Percentiles rank a stretch among this genome's conserved stretches.
Conservation (phyloP, 1,139 yeast genomes). For the Sugiyamaella paludigena region DNA sequence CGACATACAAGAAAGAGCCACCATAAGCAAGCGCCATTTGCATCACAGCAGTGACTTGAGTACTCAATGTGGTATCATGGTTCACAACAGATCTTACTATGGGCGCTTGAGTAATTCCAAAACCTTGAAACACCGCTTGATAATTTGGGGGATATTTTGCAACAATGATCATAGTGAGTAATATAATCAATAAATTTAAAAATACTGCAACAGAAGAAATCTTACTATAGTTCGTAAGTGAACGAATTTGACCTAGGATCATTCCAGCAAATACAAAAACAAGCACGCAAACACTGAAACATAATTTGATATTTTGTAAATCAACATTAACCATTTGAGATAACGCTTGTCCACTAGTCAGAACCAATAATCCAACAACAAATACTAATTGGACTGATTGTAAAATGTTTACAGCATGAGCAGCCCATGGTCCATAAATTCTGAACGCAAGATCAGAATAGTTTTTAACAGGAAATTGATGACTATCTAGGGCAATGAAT, state of each 20-base stretch:
- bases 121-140: slow-evolving; percentile 28
- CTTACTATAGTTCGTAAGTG: slow-evolving; percentile 34
- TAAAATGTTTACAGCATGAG: slow-evolving; percentile 34
- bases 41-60: slow-evolving; percentile 37
- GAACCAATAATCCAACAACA: slow-evolving; percentile 40
- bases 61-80: not conserved
- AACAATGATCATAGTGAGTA: slow-evolving; percentile 41
- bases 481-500: slow-evolving; percentile 37
- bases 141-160: slow-evolving; percentile 37
- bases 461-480: slow-evolving; percentile 40
- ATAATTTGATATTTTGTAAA: slow-evolving; percentile 25
- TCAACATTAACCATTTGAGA: slow-evolving; percentile 38
- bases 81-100: slow-evolving; percentile 23
- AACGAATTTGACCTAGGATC: slow-evolving; percentile 40
- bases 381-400: slow-evolving; percentile 41
- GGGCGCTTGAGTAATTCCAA: slow-evolving; percentile 21
- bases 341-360: slow-evolving; percentile 41
- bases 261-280: slow-evolving; percentile 43
- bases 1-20: slow-evolving; percentile 44
- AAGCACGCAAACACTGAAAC: slow-evolving; percentile 40
- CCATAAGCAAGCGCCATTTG: slow-evolving; percentile 45
- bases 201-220: slow-evolving; percentile 40
- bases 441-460: slow-evolving; percentile 41
- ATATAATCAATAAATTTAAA: slow-evolving; percentile 41
- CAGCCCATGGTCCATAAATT: slow-evolving; percentile 33